Conservation (phyloP, 768 basidiomycete genomes). For the Mycena sanguinolenta region DNA sequence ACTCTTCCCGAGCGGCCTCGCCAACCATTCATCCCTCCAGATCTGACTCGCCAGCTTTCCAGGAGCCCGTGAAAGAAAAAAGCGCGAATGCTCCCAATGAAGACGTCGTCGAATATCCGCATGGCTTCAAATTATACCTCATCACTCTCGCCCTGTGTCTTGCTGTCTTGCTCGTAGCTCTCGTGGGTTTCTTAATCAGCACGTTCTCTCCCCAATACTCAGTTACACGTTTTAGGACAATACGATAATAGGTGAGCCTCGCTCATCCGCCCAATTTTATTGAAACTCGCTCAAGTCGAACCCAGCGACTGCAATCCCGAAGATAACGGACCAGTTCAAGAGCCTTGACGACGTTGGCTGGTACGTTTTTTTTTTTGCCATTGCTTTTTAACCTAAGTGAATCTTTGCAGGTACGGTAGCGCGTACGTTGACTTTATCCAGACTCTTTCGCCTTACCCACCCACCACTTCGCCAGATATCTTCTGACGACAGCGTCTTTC, state of each 20-base stretch:
- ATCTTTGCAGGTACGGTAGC: conserved; percentile 18
- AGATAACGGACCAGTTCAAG: conserved; percentile 47
- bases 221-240: conserved; percentile 11
- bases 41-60: neutral
- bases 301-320: conserved; percentile 15
- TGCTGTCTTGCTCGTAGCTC: conserved; percentile 25
- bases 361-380: neutral
- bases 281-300: conserved; percentile 21
- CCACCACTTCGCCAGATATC: neutral
- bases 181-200: conserved; percentile 13
- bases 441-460: neutral
- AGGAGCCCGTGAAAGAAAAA: neutral
- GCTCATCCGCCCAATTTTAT: neutral
- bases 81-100: neutral
- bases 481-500: conserved; percentile 26
- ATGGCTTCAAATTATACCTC: conserved; percentile 18
- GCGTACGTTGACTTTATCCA: conserved; percentile 16
- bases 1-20: neutral
- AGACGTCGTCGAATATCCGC: conserved; percentile 24
- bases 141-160: conserved; percentile 25
- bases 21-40: conserved; percentile 16
- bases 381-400: no score
- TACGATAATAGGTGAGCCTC: neutral
- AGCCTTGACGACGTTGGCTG: conserved; percentile 42
- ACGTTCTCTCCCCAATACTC: neutral